Conservation (phyloP, 1,284 basidiomycete species). For the Puccinia coronata region DNA sequence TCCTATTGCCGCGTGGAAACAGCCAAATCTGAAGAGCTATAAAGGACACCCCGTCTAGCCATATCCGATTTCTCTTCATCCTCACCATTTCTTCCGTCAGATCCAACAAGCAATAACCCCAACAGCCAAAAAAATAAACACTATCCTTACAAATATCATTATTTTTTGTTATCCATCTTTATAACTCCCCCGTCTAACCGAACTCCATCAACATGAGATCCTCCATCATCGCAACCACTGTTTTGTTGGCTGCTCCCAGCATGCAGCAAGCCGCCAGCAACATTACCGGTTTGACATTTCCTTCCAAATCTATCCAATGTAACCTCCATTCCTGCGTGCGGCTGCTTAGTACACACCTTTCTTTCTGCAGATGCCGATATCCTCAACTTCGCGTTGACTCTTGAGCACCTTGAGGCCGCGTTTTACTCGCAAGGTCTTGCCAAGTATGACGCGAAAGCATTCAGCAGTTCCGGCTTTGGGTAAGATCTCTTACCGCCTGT, state of each 20-base stretch:
- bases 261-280: neutral
- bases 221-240: slow-evolving; percentile 11
- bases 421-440: slow-evolving; percentile 62
- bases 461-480: slow-evolving; percentile 64
- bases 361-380: slow-evolving; percentile 58
- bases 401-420: slow-evolving; percentile 70
- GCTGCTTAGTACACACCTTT: too few species aligned
- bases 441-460: slow-evolving; percentile 61
- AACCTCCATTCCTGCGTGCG: too few species aligned
- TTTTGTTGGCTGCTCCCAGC: slow-evolving; percentile 7
- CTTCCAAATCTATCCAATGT: neutral
- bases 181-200: neutral
- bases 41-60: neutral
- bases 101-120: neutral
- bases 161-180: neutral
- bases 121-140: slow-evolving; percentile 11
- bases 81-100: neutral
- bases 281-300: slow-evolving; percentile 4
- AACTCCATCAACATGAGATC: slow-evolving; percentile 19
- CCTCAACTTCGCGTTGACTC: slow-evolving; percentile 68
- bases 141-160: neutral
- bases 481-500: neutral
- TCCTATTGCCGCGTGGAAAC: neutral
- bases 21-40: neutral
- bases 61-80: neutral